Evolutionary conservation across 805 yeast species (phyloP), one percentile per base, ranked within the genome.

Genomic region (Suhomyces tanzawaensis): DNA sequence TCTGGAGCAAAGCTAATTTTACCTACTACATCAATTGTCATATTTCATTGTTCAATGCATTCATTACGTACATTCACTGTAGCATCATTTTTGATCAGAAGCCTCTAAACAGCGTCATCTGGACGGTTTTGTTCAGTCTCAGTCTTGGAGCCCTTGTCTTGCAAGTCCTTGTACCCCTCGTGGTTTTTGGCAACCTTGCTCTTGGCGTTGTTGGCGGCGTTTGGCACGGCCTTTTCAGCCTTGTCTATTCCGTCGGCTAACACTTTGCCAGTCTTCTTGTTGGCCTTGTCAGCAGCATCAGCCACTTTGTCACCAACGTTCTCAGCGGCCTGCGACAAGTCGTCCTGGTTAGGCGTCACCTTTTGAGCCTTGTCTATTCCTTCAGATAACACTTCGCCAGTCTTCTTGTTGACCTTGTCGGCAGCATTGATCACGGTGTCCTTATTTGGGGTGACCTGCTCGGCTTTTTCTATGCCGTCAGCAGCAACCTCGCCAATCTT

Each of bases 61-160:
- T n/a, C n/a, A n/a, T n/a, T n/a, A n/a, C n/a, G n/a, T n/a, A n/a
- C n/a, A n/a, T n/a, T n/a, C n/a, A n/a, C n/a, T n/a, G n/a, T n/a
- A n/a, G n/a, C n/a, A n/a, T n/a, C n/a, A n/a, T n/a, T n/a, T n/a
- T n/a, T n/a, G n/a, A n/a, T n/a, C n/a, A n/a, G n/a, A n/a, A n/a
- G n/a, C n/a, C n/a, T n/a, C n/a, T 54, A 67, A 22, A 69, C 48
- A n/a, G 63, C 74, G 47, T 71, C 76, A 28, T 70, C 75, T 5
- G 75, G 73, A 37, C 76, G 60, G 48, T 64, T 60, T 48, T 71
- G 75, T 50, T 70, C 74, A 27, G 51, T 42, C 46, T 70, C 74
- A 15, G 59, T 57, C 45, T 69, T 62, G 35, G 58, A 28, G 11
- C 75, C 76, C 49, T 69, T 71, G 39, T 70, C 72, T 50, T 69